Conservation (phyloP, 2,329 filamentous ascomycete species). For the Rhinocladiella similis region DNA sequence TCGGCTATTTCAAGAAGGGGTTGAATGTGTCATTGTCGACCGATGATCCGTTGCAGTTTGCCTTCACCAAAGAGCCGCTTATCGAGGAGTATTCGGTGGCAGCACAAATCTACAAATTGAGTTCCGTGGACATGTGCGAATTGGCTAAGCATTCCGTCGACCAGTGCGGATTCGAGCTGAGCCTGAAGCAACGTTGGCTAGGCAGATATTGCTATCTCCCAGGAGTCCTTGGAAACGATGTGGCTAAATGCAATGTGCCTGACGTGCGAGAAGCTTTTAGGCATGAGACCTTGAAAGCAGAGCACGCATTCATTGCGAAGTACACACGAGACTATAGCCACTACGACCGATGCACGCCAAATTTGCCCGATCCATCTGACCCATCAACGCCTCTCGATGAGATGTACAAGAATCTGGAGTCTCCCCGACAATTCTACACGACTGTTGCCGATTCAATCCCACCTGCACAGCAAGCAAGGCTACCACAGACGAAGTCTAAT, state of each 20-base stretch:
- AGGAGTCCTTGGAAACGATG: slow-evolving; percentile 81
- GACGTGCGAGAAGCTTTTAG: slow-evolving; percentile 89
- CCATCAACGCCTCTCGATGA: slow-evolving; percentile 21
- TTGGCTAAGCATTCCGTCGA: slow-evolving; percentile 92
- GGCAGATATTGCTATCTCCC: slow-evolving; percentile 75
- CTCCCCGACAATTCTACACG: slow-evolving; percentile 29
- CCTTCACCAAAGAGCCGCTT: slow-evolving; percentile 95
- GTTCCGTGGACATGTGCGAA: slow-evolving; percentile 97
- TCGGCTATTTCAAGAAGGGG: slow-evolving; percentile 91
- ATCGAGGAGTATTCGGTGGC: slow-evolving; percentile 98
- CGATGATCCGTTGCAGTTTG: slow-evolving; percentile 95
- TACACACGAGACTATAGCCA: slow-evolving; percentile 30
- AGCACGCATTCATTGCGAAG: slow-evolving; percentile 63
- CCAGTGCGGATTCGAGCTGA: slow-evolving; percentile 89
- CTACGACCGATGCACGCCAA: slow-evolving; percentile 28
- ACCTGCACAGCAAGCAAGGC: slow-evolving; percentile 23
- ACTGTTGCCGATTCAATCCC: slow-evolving; percentile 26
- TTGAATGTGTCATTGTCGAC: slow-evolving; percentile 95
- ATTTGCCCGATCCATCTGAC: slow-evolving; percentile 24
- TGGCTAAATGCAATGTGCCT: slow-evolving; percentile 95
- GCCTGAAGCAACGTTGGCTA: slow-evolving; percentile 89
- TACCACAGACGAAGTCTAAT: slow-evolving; percentile 17
- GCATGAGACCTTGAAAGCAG: slow-evolving; percentile 80
- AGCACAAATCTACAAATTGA: slow-evolving; percentile 97
- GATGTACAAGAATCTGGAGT: slow-evolving; percentile 24